Evolutionary conservation across 768 basidiomycete genomes (phyloP), one percentile per base, ranked within the genome.

Genomic region (Tylopilus rubrobrunneus): DNA sequence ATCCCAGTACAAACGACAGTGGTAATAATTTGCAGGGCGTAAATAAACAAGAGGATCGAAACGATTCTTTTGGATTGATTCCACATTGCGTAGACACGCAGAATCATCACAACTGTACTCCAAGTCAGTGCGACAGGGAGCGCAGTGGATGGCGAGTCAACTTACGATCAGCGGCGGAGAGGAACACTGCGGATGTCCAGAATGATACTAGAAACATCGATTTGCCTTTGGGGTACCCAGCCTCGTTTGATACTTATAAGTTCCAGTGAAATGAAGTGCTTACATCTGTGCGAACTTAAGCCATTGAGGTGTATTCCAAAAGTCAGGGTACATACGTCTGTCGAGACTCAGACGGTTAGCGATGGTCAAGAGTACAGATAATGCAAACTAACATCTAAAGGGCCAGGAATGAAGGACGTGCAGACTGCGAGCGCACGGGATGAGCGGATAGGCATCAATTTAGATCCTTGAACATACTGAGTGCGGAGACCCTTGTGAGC

Each of bases 11-110:
- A 25, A 33, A 45, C 14, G 12, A 46, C 8, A 7, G 28, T 39
- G 17, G 6, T 27, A 27, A 33, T 19, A 7, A 25, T n/a, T 46
- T 40, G 37, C 27, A 17, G 15, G 10, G 7, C 15, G 8, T 46
- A 46, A n/a, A 52, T 8, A 29, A 29, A 40, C 9, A 52, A n/a
- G 28, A 52, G 45, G 11, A 36, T 23, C 1, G 1, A 29, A 0
- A 52, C 11, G n/a, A 52, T 40, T 5, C 1, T 25, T 1, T 1
- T 39, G 36, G 28, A 52, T 25, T 6, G 27, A 31, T 33, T 25
- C 36, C 36, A 52, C 45, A 52, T 52, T 25, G 45, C 51, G 15
- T 40, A 52, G 7, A 52, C 51, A 46, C 51, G 51, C 6, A 52
- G 21, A 52, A 52, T 33, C 51, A 52, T 52, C 2, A 52, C 14